Base-by-base conservation (phyloP, 495 filamentous ascomycete genomes). In the Penicillium longicatenatum region DNA sequence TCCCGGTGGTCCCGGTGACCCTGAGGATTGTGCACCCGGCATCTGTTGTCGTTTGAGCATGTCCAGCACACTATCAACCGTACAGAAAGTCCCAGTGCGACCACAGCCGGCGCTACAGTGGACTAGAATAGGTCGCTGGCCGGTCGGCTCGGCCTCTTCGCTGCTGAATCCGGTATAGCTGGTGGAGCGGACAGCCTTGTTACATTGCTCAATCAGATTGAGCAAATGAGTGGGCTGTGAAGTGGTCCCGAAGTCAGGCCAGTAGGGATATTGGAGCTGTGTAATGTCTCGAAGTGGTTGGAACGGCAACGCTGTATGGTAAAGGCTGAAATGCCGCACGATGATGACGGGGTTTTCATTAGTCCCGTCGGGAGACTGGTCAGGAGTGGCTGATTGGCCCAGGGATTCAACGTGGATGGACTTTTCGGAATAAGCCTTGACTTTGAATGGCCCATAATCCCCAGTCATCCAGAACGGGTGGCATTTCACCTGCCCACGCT, bases 71-170 rank as follows among this genome's bases (percentile, higher is more conserved):
- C 87, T 92, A 67, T 98, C 94, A 26, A 98, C 91, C 0, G 94
- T 95, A 70, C 94, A 98, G 59, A 98, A 98, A 0, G 95, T 91
- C 4, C 94, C 94, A 0, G 94, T 98, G 6, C 94, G 86, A 4
- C 94, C 94, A 73, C 94, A 98, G 0, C 94, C 94, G 2, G 94
- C 94, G 54, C 89, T 93, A 75, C 94, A 98, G 71, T 98, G 94
- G 4, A 98, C 95, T 19, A 98, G 73, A 49, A 96, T 82, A 16
- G 94, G 93, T 39, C 91, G 71, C 58, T 76, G 76, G 9, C 75
- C 73, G 1, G 71, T 66, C 0, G 81, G 77, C 48, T 89, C 85
- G 1, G 87, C 82, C 14, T 84, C 83, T 22, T 81, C 49, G 10
- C 61, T 61, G 20, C 56, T 62, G 29, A 72, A 70, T 51, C 69